phyloP scores from a whole-genome alignment of 2,329 filamentous ascomycete species.

The Aspergillus latus region DNA sequence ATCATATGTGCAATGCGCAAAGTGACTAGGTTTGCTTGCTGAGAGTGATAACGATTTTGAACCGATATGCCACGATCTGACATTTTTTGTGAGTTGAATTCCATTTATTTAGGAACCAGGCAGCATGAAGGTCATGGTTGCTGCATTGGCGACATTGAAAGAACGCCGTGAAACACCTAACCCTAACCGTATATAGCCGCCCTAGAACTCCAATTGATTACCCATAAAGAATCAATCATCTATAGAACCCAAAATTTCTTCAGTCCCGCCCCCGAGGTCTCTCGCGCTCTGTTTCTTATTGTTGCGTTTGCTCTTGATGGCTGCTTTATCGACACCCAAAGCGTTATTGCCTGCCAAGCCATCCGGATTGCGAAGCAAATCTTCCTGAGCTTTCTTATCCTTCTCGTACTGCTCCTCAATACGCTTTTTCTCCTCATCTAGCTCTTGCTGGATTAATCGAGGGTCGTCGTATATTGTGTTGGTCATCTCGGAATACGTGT shows the following conservation, averaged over 20 bases:
- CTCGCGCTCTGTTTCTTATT: conserved; percentile 31
- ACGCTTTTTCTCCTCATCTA: conserved; percentile 47
- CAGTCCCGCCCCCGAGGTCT: conserved; percentile 36
- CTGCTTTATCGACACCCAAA: conserved; percentile 32
- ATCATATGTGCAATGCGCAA: neutral
- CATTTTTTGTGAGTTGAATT: neutral
- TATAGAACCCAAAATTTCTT: conserved; percentile 43
- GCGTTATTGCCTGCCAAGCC: conserved; percentile 31
- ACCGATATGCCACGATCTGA: neutral
- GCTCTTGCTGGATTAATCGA: conserved; percentile 39
- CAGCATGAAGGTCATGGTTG: neutral
- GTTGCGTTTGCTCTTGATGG: conserved; percentile 28
- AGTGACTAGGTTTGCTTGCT: neutral
- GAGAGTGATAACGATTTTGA: neutral
- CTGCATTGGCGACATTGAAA: neutral
- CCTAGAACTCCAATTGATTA: conserved; percentile 1
- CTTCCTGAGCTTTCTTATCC: conserved; percentile 46
- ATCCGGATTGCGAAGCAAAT: conserved; percentile 44
- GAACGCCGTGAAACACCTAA: conserved; percentile 13
- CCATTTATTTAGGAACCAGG: neutral
- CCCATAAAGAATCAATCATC: conserved; percentile 30
- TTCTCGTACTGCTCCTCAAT: conserved; percentile 49
- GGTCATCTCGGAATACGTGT: conserved; percentile 47
- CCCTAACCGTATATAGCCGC: conserved; percentile 4
- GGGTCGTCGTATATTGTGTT: conserved; percentile 46